These are phyloP conservation scores for Huntiella abstrusa DNA, from an alignment of 2,329 filamentous ascomycete genomes.

Conservation along the genomic window DNA sequence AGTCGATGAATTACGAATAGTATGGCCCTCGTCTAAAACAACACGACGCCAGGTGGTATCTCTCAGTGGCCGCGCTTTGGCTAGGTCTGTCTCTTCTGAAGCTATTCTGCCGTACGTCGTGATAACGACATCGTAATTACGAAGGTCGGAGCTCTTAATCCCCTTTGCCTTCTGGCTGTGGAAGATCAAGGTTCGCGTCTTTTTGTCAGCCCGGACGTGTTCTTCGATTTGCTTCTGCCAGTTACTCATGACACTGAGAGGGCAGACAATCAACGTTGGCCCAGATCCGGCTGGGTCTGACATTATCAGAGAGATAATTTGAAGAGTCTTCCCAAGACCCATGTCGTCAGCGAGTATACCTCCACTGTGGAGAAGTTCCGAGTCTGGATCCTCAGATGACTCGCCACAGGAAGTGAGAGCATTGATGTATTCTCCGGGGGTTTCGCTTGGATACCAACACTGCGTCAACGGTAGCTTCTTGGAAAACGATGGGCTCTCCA, in stretches of 20 bases:
- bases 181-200: conserved; percentile 52
- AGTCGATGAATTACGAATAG: conserved; percentile 57
- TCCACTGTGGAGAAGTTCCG: conserved; percentile 25
- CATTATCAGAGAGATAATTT: conserved; percentile 64
- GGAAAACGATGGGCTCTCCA: conserved; percentile 53
- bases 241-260: conserved; percentile 76
- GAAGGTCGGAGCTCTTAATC: conserved; percentile 36
- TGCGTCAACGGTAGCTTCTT: neutral
- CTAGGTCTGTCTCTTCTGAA: conserved; percentile 38
- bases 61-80: conserved; percentile 18
- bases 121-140: conserved; percentile 55
- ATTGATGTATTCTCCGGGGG: too few species aligned
- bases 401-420: too few species aligned
- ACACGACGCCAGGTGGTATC: conserved; percentile 53
- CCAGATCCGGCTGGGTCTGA: conserved; percentile 28
- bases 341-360: conserved; percentile 85
- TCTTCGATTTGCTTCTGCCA: conserved; percentile 64
- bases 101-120: conserved; percentile 68
- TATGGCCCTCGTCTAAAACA: conserved; percentile 70
- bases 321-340: conserved; percentile 78
- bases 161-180: conserved; percentile 33
- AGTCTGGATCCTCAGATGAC: too few species aligned
- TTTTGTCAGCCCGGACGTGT: conserved; percentile 46
- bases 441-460: too few species aligned
- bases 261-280: conserved; percentile 61